phyloP scores from a whole-genome alignment of 1,139 yeast species.

The Debaryomyces udenii region DNA sequence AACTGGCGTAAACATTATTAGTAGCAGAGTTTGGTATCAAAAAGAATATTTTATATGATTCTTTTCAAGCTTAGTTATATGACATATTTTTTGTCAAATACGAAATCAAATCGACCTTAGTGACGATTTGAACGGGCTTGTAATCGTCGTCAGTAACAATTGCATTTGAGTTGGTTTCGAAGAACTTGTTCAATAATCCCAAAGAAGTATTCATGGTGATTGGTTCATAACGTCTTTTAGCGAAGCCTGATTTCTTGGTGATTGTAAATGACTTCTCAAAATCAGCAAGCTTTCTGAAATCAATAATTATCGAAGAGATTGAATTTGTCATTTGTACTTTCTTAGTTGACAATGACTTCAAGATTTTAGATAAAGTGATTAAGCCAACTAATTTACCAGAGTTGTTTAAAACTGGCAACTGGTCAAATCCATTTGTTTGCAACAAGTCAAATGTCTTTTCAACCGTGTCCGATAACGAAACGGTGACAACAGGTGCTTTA shows the following conservation, averaged over 20 bases:
- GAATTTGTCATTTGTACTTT: conserved; percentile 62
- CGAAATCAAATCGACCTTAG: conserved; percentile 82
- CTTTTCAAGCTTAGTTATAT: conserved; percentile 13
- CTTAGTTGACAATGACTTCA: conserved; percentile 68
- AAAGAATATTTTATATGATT: conserved; percentile 4
- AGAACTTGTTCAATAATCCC: conserved; percentile 72
- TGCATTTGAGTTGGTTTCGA: conserved; percentile 86
- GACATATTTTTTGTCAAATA: conserved; percentile 51
- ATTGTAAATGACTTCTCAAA: conserved; percentile 70
- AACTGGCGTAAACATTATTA: no score
- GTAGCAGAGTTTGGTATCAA: not conserved
- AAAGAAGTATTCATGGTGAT: conserved; percentile 73
- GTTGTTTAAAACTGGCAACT: conserved; percentile 72
- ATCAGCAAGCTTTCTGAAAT: conserved; percentile 73
- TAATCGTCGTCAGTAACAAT: conserved; percentile 73
- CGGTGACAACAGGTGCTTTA: conserved; percentile 82
- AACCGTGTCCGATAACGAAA: conserved; percentile 62
- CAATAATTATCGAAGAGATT: conserved; percentile 66
- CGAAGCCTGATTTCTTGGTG: conserved; percentile 59
- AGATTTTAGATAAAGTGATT: conserved; percentile 74
- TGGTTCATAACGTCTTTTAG: conserved; percentile 67
- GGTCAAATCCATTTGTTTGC: conserved; percentile 82
- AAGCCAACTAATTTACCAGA: conserved; percentile 71
- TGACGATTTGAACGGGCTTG: conserved; percentile 82
- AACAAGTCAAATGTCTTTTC: conserved; percentile 70